Conservation (phyloP, 257 asterid species). For the Jacaranda mimosifolia region DNA sequence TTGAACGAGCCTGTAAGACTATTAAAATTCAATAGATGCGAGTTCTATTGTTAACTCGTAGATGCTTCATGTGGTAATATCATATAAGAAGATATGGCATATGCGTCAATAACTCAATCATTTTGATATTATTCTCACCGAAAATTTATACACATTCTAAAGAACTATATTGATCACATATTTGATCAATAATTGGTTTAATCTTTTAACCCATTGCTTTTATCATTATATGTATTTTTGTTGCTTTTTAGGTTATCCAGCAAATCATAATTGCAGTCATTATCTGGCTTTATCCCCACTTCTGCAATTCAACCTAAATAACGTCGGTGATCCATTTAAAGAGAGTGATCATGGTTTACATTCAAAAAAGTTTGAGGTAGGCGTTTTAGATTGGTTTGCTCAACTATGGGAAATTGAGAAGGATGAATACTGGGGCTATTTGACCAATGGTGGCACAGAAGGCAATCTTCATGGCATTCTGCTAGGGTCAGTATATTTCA, state of each 20-base stretch:
- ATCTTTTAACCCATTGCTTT: neutral
- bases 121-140: too few species aligned
- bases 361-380: slow-evolving; percentile 70
- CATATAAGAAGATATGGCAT: too few species aligned
- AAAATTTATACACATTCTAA: too few species aligned
- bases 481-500: slow-evolving; percentile 55
- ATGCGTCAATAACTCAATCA: too few species aligned
- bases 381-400: slow-evolving; percentile 74
- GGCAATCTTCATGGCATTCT: slow-evolving; percentile 74
- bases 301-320: slow-evolving; percentile 63
- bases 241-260: slow-evolving; percentile 20
- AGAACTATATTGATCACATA: too few species aligned
- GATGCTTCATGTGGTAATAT: too few species aligned
- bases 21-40: too few species aligned
- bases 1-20: too few species aligned
- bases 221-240: neutral
- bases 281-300: slow-evolving; percentile 33
- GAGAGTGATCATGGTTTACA: slow-evolving; percentile 63
- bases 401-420: slow-evolving; percentile 63
- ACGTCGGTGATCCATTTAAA: slow-evolving; percentile 67
- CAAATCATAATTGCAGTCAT: neutral
- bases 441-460: slow-evolving; percentile 73
- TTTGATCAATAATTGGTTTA: neutral
- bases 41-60: too few species aligned
- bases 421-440: slow-evolving; percentile 69